Base-by-base conservation (phyloP, 2,329 filamentous ascomycete species). In the Penicillium polonicum region DNA sequence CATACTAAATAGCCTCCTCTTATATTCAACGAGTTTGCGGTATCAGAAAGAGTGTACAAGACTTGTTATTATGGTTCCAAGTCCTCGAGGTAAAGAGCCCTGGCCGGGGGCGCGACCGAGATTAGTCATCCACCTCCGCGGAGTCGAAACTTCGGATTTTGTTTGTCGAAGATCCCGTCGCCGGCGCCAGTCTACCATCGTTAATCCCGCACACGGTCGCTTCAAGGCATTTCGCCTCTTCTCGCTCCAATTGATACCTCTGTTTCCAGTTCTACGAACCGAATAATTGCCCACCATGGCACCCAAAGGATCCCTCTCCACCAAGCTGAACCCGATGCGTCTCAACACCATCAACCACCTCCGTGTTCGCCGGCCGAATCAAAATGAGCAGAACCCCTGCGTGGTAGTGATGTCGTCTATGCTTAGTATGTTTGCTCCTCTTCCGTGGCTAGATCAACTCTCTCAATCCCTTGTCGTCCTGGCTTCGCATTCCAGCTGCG, bases 401-500 rank as follows among this genome's bases (percentile, higher is more conserved):
- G 72, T 88, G 49, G 81, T 82, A 17, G 78, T 87, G 44, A 89
- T 90, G 88, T 82, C 81, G 50, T 83, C 84, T 52, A 84, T 89
- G 67, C 74, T 89, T 68, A 85, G 86, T 89, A 82, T 51, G 80
- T 73, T 10, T 5, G 4, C n/a, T 13, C 45, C 5, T 23, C 3
- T 7, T 7, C n/a, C 5, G 36, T 9, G 31, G 21, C 4, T n/a
- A 41, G n/a, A 25, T 31, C 2, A 12, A 31, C n/a, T 12, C 27
- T 41, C 7, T 49, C 12, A 41, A 44, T 44, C 29, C 51, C 12
- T 31, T n/a, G 23, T 21, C 27, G 21, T 15, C 35, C 25, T 41
- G 33, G 8, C 33, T 41, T 46, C 35, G 27, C 54, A 29, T 23
- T 21, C n/a, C 6, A n/a, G 27, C 39, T 10, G 42, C 8, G 29